Conservation (phyloP, 148 eudicot genomes). For the Rhododendron ovatum region DNA sequence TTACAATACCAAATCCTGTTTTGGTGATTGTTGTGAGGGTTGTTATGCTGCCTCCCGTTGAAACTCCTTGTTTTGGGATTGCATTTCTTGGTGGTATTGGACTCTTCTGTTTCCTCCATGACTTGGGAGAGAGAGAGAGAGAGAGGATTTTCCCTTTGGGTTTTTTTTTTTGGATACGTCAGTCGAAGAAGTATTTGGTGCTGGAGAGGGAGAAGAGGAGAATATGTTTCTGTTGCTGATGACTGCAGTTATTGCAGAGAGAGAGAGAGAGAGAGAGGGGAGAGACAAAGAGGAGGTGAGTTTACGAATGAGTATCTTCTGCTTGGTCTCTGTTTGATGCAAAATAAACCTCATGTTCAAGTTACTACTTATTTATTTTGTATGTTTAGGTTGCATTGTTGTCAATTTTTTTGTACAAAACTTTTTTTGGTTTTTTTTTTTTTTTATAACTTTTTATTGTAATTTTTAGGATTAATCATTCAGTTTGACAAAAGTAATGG, state of each 20-base stretch:
- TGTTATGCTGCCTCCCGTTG: constrained; percentile 16
- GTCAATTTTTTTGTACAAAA: too few relatives aligned
- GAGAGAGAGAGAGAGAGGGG: constrained; percentile 29
- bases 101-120: constrained; percentile 65
- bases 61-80: constrained; percentile 36
- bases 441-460: too few relatives aligned
- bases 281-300: constrained; percentile 18
- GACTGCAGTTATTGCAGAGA: constrained; percentile 40
- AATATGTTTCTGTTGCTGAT: constrained; percentile 10
- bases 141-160: neutral
- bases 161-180: neutral
- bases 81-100: constrained; percentile 42
- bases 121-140: constrained; percentile 7
- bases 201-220: constrained; percentile 3
- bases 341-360: too few relatives aligned
- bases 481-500: too few relatives aligned
- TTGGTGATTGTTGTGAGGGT: constrained; percentile 25
- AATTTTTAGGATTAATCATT: too few relatives aligned
- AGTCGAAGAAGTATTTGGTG: neutral
- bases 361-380: too few relatives aligned
- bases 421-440: too few relatives aligned
- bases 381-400: too few relatives aligned
- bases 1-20: constrained; percentile 35
- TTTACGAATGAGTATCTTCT: neutral
- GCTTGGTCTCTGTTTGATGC: too few relatives aligned